These are phyloP conservation scores for Penicillium waksmanii DNA, from an alignment of 495 filamentous ascomycete genomes.

Conservation along the genomic window DNA sequence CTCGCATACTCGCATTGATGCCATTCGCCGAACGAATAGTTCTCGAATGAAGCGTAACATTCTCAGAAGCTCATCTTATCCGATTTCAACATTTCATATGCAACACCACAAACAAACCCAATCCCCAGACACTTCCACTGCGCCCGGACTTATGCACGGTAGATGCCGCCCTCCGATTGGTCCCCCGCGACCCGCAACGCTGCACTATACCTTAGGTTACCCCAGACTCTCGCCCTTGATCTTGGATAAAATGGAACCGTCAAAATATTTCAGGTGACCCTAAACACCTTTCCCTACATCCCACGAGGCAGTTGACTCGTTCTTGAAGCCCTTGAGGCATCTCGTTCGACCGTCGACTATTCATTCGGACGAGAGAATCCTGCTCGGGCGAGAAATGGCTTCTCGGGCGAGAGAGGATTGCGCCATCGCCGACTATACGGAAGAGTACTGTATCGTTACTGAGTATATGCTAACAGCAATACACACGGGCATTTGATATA, in stretches of 20 bases:
- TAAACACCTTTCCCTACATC: not conserved
- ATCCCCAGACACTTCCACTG: not conserved
- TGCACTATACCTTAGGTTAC: conserved; percentile 5
- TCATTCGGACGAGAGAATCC: conserved; percentile 21
- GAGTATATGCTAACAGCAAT: not conserved
- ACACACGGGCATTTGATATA: not conserved
- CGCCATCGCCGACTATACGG: conserved; percentile 9
- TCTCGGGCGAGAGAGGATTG: conserved; percentile 25
- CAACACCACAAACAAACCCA: not conserved
- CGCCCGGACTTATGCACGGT: not conserved
- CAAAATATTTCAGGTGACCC: not conserved
- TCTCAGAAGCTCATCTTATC: no score
- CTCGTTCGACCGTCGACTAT: not conserved
- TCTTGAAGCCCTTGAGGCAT: not conserved
- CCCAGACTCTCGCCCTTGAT: not conserved
- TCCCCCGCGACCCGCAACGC: not conserved
- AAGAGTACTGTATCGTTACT: conserved; percentile 11
- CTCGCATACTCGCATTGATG: no score
- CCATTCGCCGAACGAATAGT: no score
- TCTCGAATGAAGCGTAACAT: no score
- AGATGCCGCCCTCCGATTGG: conserved; percentile 8
- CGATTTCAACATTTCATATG: no score
- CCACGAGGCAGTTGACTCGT: not conserved
- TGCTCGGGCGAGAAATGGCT: conserved; percentile 24
- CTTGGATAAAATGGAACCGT: not conserved